Conservation (phyloP, 2,329 filamentous ascomycete genomes). For the Hypoxylon sp. region DNA sequence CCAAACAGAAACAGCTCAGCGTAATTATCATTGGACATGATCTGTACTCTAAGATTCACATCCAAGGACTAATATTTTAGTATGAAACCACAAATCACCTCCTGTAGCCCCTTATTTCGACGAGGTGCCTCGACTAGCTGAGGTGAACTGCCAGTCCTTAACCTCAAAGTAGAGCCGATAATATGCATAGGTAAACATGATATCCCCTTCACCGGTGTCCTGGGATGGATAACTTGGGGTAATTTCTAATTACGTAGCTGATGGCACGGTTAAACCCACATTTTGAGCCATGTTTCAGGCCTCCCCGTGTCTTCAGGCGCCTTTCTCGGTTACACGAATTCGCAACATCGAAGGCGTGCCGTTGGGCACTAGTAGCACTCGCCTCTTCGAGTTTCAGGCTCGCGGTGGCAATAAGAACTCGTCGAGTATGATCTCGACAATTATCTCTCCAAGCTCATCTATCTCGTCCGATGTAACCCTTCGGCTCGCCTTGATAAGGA, state of each 20-base stretch:
- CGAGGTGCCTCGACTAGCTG: not conserved
- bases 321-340: conserved; percentile 1
- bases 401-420: not conserved
- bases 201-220: not conserved
- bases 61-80: not conserved
- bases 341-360: not conserved
- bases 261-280: not conserved
- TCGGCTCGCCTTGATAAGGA: conserved; percentile 3
- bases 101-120: not conserved
- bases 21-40: not conserved
- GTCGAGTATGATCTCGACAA: conserved; percentile 25
- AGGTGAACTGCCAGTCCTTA: not conserved
- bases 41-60: not conserved
- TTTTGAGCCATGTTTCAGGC: conserved; percentile 1
- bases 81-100: not conserved
- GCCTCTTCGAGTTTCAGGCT: not conserved
- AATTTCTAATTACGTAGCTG: not conserved
- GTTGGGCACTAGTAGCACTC: not conserved
- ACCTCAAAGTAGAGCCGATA: conserved; percentile 1
- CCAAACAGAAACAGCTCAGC: not conserved
- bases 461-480: conserved; percentile 1
- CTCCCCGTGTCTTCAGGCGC: not conserved
- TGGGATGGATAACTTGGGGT: not conserved
- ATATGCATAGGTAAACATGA: not conserved
- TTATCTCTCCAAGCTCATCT: conserved; percentile 19